Conservation (phyloP, 129 eudicot species). For the Artemisia tridentata region DNA sequence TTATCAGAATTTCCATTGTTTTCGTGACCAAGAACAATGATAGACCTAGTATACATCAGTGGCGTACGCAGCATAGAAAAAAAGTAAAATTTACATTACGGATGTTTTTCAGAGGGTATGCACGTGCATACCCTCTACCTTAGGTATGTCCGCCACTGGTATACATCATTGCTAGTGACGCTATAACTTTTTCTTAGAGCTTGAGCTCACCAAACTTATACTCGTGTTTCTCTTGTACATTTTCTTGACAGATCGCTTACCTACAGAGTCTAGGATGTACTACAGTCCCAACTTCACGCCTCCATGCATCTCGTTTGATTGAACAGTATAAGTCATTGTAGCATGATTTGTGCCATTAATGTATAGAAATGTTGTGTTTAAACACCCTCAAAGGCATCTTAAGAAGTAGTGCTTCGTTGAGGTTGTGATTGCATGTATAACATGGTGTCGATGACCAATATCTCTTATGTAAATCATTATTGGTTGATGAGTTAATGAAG, state of each 20-base stretch:
- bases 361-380: slow-evolving; percentile 6
- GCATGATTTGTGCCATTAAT: slow-evolving; percentile 13
- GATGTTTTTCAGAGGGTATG: too few relatives aligned
- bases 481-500: too few relatives aligned
- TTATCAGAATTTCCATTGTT: neutral
- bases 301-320: slow-evolving; percentile 88
- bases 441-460: neutral
- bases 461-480: too few relatives aligned
- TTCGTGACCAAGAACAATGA: slow-evolving; percentile 2
- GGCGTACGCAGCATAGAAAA: too few relatives aligned
- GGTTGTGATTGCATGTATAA: neutral
- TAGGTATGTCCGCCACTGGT: too few relatives aligned
- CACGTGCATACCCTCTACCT: too few relatives aligned
- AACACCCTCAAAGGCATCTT: slow-evolving; percentile 10
- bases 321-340: slow-evolving; percentile 87
- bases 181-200: neutral
- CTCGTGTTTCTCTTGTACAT: neutral
- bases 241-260: slow-evolving; percentile 56
- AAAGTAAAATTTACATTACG: too few relatives aligned
- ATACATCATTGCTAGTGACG: neutral
- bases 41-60: neutral
- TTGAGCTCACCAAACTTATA: slow-evolving; percentile 3
- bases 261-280: slow-evolving; percentile 89
- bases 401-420: slow-evolving; percentile 3
- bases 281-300: slow-evolving; percentile 75